Evolutionary conservation across 768 basidiomycete species (phyloP).

Genomic region (Naganishia vishniacii): DNA sequence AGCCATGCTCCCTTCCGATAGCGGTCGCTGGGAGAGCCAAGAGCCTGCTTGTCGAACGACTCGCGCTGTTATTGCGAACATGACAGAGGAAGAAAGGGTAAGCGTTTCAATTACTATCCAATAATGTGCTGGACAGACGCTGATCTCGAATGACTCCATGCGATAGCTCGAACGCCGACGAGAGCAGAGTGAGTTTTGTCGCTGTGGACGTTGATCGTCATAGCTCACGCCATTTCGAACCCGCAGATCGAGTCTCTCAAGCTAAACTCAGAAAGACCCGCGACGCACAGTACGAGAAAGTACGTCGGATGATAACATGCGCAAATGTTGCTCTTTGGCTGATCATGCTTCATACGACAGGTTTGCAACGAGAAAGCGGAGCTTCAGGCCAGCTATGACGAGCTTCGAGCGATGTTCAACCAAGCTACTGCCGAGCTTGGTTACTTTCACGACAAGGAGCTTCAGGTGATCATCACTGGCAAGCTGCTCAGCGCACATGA

Average conservation of each 20-base stretch:
- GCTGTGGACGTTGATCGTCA: not conserved
- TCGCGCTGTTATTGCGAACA: not conserved
- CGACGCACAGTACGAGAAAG: not conserved
- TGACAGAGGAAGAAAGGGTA: constrained; percentile 1
- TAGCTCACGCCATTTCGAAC: not conserved
- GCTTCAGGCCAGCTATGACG: not conserved
- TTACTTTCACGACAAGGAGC: not conserved
- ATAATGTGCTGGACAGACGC: no score
- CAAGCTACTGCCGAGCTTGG: not conserved
- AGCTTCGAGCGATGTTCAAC: not conserved
- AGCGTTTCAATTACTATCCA: not conserved
- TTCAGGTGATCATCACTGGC: not conserved
- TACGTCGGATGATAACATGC: not conserved
- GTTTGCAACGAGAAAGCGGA: not conserved
- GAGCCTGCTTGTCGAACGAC: not conserved
- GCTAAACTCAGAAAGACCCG: not conserved
- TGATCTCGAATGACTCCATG: no score
- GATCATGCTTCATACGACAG: not conserved
- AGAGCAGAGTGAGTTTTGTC: not conserved
- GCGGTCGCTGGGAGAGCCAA: not conserved
- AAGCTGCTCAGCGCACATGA: not conserved
- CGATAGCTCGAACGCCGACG: not conserved
- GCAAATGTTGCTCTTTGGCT: not conserved
- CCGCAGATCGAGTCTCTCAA: constrained; percentile 7
- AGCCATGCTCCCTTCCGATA: not conserved